Conservation (phyloP, 2,329 filamentous ascomycete species). For the Xylariaceae sp. region DNA sequence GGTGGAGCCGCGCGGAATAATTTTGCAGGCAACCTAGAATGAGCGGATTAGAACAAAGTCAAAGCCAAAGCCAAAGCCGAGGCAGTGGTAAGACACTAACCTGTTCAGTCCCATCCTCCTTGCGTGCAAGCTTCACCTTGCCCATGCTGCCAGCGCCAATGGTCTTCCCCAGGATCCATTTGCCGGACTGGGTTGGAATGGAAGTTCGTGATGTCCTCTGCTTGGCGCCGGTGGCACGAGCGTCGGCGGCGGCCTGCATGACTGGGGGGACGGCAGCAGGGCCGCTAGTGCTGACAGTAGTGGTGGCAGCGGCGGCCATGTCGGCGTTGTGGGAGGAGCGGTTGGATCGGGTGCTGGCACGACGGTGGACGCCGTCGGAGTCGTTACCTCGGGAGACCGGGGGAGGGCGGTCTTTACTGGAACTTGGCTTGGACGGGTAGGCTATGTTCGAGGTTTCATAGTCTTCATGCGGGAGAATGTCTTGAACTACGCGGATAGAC, state of each 20-base stretch:
- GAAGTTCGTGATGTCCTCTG: slow-evolving; percentile 66
- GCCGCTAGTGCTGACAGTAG: slow-evolving; percentile 48
- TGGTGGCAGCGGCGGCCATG: slow-evolving; percentile 49
- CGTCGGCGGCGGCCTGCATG: slow-evolving; percentile 41
- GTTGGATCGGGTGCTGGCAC: slow-evolving; percentile 48
- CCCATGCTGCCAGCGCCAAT: slow-evolving; percentile 98
- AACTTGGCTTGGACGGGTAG: slow-evolving; percentile 58
- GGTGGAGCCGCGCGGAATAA: slow-evolving; percentile 83
- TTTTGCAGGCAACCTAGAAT: slow-evolving; percentile 85
- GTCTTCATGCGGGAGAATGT: slow-evolving; percentile 58
- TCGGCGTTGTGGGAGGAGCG: slow-evolving; percentile 38
- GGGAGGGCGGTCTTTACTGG: slow-evolving; percentile 57
- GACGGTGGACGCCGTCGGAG: slow-evolving; percentile 45
- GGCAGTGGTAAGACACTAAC: slow-evolving; percentile 44
- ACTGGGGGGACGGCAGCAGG: slow-evolving; percentile 49
- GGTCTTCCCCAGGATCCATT: slow-evolving; percentile 94
- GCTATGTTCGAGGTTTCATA: slow-evolving; percentile 68
- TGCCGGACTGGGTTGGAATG: slow-evolving; percentile 83
- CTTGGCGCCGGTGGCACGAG: slow-evolving; percentile 46
- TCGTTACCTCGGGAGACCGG: slow-evolving; percentile 52
- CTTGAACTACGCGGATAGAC: slow-evolving; percentile 39
- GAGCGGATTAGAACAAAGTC: slow-evolving; percentile 5
- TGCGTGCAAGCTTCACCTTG: slow-evolving; percentile 93
- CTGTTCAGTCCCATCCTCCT: slow-evolving; percentile 86
- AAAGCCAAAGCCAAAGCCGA: slow-evolving; percentile 9